These are phyloP conservation scores for Pelargonium exstipulatum DNA, from an alignment of 441 rosid genomes.

Conservation along the genomic window DNA sequence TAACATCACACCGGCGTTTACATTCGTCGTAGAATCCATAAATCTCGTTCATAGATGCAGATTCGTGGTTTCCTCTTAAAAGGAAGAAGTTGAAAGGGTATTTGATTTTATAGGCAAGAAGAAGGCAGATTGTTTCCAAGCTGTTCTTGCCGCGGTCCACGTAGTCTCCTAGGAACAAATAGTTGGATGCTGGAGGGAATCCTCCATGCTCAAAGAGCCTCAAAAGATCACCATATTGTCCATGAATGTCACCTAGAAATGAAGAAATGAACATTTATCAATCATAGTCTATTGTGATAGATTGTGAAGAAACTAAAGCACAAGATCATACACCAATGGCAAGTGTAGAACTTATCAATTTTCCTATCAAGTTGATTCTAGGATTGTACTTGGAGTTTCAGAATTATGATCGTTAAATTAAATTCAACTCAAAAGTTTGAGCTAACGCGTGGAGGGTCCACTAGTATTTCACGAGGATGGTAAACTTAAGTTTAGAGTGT, in stretches of 20 bases:
- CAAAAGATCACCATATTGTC: slow-evolving; percentile 54
- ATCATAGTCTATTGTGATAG: not conserved
- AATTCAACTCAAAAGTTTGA: not conserved
- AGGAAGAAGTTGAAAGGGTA: slow-evolving; percentile 69
- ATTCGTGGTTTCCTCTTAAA: slow-evolving; percentile 62
- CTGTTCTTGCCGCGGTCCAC: slow-evolving; percentile 80
- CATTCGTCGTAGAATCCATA: slow-evolving; percentile 75
- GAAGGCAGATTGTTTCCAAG: slow-evolving; percentile 64
- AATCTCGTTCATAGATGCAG: slow-evolving; percentile 61
- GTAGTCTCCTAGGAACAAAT: slow-evolving; percentile 61
- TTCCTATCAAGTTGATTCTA: not conserved
- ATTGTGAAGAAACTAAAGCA: not conserved
- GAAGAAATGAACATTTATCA: not conserved
- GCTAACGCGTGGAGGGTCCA: too few relatives aligned
- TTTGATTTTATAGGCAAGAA: slow-evolving; percentile 60
- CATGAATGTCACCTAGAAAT: slow-evolving; percentile 59
- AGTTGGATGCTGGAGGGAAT: slow-evolving; percentile 57
- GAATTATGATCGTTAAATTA: too few relatives aligned
- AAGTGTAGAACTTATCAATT: not conserved
- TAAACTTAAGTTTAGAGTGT: too few relatives aligned
- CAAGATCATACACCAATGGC: not conserved
- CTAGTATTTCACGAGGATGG: too few relatives aligned
- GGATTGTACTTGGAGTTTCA: too few relatives aligned
- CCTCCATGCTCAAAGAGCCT: slow-evolving; percentile 67
- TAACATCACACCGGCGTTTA: slow-evolving; percentile 61